Evolutionary conservation across 1,284 basidiomycete genomes (phyloP).

Genomic region (Sanghuangporus sanghuang): DNA sequence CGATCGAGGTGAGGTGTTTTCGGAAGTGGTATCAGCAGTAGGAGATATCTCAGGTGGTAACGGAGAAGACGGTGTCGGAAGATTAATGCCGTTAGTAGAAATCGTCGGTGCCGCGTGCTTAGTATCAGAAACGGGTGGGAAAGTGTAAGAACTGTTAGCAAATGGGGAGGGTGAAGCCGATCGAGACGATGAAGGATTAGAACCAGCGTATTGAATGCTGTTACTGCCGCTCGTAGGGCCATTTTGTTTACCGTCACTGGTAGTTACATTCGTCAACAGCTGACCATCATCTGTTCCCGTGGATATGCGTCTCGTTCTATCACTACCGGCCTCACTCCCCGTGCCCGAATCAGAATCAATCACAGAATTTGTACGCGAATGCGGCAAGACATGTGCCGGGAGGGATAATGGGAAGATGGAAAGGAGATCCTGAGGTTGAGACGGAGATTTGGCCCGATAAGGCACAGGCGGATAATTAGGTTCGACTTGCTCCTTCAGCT

Average conservation of each 20-base stretch:
- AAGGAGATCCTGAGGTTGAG: constrained; percentile 45
- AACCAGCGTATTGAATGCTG: constrained; percentile 25
- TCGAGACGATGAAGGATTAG: constrained; percentile 14
- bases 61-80: not conserved
- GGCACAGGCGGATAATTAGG: constrained; percentile 10
- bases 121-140: not conserved
- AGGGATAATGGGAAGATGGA: constrained; percentile 59
- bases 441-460: constrained; percentile 25
- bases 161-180: constrained; percentile 12
- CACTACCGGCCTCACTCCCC: constrained; percentile 24
- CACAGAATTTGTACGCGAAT: constrained; percentile 18
- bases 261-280: not conserved
- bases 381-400: constrained; percentile 32
- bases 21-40: not conserved
- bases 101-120: not conserved
- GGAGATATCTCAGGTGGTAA: not conserved
- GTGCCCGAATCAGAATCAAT: constrained; percentile 23
- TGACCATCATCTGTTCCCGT: constrained; percentile 25
- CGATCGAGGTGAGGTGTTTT: constrained; percentile 3
- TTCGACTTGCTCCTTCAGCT: constrained; percentile 29
- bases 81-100: not conserved
- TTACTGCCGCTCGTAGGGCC: constrained; percentile 16
- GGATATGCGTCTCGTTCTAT: constrained; percentile 20
- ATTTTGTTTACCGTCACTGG: not conserved
- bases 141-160: not conserved